Evolutionary conservation across 2,329 filamentous ascomycete species (phyloP).

Genomic region (Nemania diffusa): DNA sequence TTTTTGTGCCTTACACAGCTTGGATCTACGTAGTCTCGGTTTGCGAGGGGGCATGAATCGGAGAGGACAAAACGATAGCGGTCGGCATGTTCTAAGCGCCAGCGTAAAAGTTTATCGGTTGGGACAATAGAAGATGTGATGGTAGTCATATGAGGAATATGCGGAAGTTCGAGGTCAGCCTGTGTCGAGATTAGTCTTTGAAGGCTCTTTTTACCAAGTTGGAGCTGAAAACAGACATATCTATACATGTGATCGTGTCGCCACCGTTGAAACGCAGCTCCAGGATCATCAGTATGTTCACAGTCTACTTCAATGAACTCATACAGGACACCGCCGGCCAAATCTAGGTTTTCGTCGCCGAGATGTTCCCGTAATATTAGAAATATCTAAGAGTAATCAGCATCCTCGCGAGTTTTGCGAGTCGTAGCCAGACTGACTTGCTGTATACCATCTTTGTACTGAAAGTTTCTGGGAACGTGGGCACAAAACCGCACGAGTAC

Average conservation of each 20-base stretch:
- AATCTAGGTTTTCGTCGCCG: slow-evolving; percentile 57
- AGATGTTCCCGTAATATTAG: slow-evolving; percentile 56
- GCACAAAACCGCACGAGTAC: slow-evolving; percentile 57
- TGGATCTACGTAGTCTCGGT: slow-evolving; percentile 43
- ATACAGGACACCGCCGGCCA: slow-evolving; percentile 58
- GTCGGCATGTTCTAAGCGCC: slow-evolving; percentile 52
- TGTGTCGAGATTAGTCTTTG: slow-evolving; percentile 36
- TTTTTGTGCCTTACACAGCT: slow-evolving; percentile 54
- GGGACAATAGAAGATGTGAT: slow-evolving; percentile 56
- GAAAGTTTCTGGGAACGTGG: slow-evolving; percentile 58
- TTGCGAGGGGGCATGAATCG: slow-evolving; percentile 49
- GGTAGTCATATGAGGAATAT: slow-evolving; percentile 59
- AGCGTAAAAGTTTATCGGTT: slow-evolving; percentile 51
- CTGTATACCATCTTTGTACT: slow-evolving; percentile 58
- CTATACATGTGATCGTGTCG: slow-evolving; percentile 57
- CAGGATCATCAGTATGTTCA: slow-evolving; percentile 56
- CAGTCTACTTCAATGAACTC: slow-evolving; percentile 60
- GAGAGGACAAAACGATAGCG: slow-evolving; percentile 56
- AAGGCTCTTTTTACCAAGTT: background rate
- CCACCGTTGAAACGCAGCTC: slow-evolving; percentile 59
- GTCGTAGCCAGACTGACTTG: slow-evolving; percentile 47
- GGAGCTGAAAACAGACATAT: slow-evolving; percentile 49
- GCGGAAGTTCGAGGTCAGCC: slow-evolving; percentile 57
- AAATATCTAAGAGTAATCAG: slow-evolving; percentile 51
- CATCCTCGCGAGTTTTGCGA: background rate